phyloP scores from a whole-genome alignment of 441 rosid species.

The Adansonia rubrostipa region DNA sequence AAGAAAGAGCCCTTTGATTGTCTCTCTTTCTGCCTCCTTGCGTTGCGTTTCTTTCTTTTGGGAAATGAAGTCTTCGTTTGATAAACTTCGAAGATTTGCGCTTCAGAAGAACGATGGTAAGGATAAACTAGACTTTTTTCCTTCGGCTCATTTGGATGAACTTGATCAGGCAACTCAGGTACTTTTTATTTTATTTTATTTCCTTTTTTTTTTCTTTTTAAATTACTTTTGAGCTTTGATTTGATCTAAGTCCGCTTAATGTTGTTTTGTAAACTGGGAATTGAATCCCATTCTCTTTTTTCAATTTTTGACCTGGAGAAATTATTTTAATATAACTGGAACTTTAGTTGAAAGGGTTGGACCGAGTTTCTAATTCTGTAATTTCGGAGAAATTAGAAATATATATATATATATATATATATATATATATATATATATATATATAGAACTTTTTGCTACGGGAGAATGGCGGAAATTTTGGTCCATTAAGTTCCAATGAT shows the following conservation, averaged over 20 bases:
- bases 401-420: no score
- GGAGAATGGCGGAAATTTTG: no score
- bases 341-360: background rate
- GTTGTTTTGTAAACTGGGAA: background rate
- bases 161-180: constrained; percentile 90
- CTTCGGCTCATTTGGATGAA: constrained; percentile 67
- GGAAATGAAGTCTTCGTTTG: constrained; percentile 77
- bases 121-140: constrained; percentile 60
- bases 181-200: background rate
- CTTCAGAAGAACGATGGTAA: constrained; percentile 69
- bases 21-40: no score
- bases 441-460: no score
- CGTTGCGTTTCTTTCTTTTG: background rate
- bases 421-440: no score
- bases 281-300: background rate
- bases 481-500: no score
- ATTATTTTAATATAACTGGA: background rate
- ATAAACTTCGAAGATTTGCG: constrained; percentile 66
- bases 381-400: no score
- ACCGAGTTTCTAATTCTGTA: background rate
- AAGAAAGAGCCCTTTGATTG: no score
- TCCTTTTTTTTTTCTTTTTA: no score
- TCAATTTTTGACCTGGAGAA: background rate
- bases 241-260: background rate
- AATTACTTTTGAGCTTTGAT: no score